Evolutionary conservation across 768 basidiomycete genomes (phyloP), one percentile per base, ranked within the genome.

Genomic region (Termitomyces sp.): DNA sequence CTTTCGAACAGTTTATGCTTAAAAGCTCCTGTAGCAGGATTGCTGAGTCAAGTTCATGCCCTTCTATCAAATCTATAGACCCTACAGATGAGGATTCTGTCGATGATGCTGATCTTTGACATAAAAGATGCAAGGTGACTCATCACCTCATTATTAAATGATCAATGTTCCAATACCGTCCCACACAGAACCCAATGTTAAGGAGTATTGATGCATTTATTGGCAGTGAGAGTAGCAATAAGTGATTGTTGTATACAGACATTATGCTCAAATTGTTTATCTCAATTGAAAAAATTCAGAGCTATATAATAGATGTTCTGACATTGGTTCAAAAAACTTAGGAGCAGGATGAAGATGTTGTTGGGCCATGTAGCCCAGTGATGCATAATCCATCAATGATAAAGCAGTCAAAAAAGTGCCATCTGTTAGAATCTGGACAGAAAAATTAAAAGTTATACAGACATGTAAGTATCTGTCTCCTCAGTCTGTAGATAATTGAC

Each of bases 191-290:
- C 24, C 57, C 58, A 37, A 62, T 59, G 16, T 75, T 80, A 20
- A 75, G 76, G 58, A 88, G 83, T 59, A 89, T 92, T 53, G 81
- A 81, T 76, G 87, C 85, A 6, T 91, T 91, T 68, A 73, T 92
- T 59, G 78, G 73, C 41, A 86, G 88, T 64, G 87, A 91, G 66
- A 89, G 88, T 64, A 87, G 87, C 39, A 80, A 81, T 20, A 83
- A 85, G n/a, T 81, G 66, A 74, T 54, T 27, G 36, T 37, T 33
- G 34, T 11, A 15, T 31, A 37, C 15, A 36, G 18, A 12, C 18
- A 8, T 27, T 41, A 7, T n/a, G 37, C 22, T 52, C 24, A 24
- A 15, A 36, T 22, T 36, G 50, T 36, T 37, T 18, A 36, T 24
- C 6, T 39, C 48, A 15, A 49, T 24, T 18, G 12, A 39, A 27